Evolutionary conservation across 2,329 filamentous ascomycete species (phyloP), one percentile per base, ranked within the genome.

Genomic region (Aspergillus aculeatinus): DNA sequence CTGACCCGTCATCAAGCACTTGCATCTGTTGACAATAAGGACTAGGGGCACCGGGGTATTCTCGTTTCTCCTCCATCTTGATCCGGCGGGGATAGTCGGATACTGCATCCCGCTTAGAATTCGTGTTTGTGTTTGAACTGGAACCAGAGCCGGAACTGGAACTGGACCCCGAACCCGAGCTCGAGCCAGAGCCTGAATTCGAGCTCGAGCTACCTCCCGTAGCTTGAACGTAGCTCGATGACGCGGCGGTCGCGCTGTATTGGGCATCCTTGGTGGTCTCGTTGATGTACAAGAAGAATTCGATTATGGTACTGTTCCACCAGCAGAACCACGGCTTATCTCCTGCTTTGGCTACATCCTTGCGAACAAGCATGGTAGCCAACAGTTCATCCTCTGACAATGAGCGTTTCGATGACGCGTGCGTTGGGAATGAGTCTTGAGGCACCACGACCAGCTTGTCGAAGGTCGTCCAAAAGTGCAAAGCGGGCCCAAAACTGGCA

Each of bases 261-360:
- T 60, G 60, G 12, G 57, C 61, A 23, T 67, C 68, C 27, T 67
- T 65, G 14, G 81, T 77, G 51, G 83, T 77, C 70, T 85, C 74
- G 57, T 84, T 81, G 56, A 85, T 78, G 67, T 89, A 90, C 51
- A 90, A 81, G 72, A 89, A 89, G 42, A 85, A 83, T 71, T 90
- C 87, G 53, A 89, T 79, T 56, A 86, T 80, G 0, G 87, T 90
- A 14, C 80, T 77, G 69, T 90, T 90, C 86, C 87, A 90, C 70
- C 83, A 85, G 72, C 87, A 90, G 67, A 86, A 88, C 87, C 87
- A 90, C 2, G 87, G 86, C 60, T 80, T 81, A 39, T 89, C 85
- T 9, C 85, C 84, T n/a, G 81, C 79, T 58, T 77, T 70, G 11
- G 77, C 77, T 54, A 78, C 71, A 63, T 80, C 76, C 44, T 77